A percentile compares a stretch with the other conserved stretches of the same genome.
phyloP scores from a whole-genome alignment of 805 yeast species.

The Pichia sporocuriosa region DNA sequence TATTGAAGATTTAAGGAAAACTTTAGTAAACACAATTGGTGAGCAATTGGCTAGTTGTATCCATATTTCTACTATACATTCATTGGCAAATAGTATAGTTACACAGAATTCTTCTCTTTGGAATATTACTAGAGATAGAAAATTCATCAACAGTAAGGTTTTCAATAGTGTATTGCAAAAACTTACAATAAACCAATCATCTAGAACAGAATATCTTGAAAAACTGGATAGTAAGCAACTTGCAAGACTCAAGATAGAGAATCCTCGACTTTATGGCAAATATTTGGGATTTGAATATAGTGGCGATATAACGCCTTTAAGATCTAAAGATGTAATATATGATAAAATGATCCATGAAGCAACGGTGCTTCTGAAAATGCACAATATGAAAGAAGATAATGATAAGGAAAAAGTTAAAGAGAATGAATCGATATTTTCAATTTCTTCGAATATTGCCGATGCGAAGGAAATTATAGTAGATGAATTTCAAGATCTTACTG shows the following conservation, averaged over 20 bases:
- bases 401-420: background rate
- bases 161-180: conserved; percentile 2
- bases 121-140: conserved; percentile 45
- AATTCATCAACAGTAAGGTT: conserved; percentile 7
- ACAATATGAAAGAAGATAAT: background rate
- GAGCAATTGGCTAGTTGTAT: conserved; percentile 29
- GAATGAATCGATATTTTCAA: too few relatives aligned
- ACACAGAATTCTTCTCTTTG: conserved; percentile 30
- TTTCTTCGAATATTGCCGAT: background rate
- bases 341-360: conserved; percentile 15
- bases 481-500: conserved; percentile 68
- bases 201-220: too few relatives aligned
- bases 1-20: conserved; percentile 40
- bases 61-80: conserved; percentile 55
- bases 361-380: background rate
- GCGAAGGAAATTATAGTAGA: conserved; percentile 41
- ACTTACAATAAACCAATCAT: too few relatives aligned
- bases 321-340: conserved; percentile 2
- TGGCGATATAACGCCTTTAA: background rate
- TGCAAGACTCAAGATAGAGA: too few relatives aligned
- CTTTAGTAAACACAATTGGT: conserved; percentile 30
- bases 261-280: conserved; percentile 2
- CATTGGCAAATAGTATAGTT: conserved; percentile 47
- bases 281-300: conserved; percentile 1
- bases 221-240: too few relatives aligned